Percentiles rank a stretch among this genome's conserved stretches.
Conservation (phyloP, 441 rosid genomes). For the Croton setiger region DNA sequence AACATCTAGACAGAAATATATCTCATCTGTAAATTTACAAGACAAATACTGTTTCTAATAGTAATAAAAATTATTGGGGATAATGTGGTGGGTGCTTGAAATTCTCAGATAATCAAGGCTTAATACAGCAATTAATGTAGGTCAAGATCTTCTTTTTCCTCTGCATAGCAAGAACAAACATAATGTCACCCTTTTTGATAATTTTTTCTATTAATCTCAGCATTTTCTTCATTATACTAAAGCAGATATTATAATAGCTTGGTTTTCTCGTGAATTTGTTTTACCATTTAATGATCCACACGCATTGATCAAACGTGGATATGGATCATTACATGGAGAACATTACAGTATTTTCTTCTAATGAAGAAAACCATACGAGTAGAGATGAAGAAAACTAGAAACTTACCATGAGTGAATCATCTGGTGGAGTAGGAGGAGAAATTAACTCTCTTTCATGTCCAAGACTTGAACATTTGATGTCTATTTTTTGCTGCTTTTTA, state of each 20-base stretch:
- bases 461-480: conserved; percentile 37
- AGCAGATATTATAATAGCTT: neutral
- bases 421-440: conserved; percentile 30
- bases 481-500: conserved; percentile 58
- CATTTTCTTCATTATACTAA: neutral
- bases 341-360: neutral
- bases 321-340: conserved; percentile 30
- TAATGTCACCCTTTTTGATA: neutral
- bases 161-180: conserved; percentile 45
- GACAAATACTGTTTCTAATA: neutral
- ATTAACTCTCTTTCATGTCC: conserved; percentile 50
- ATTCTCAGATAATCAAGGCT: conserved; percentile 40
- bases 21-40: conserved; percentile 17
- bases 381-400: neutral
- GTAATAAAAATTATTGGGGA: neutral
- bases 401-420: conserved; percentile 52
- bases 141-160: conserved; percentile 71
- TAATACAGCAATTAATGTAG: conserved; percentile 77
- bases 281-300: conserved; percentile 36
- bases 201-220: neutral
- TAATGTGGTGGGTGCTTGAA: conserved; percentile 8
- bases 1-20: conserved; percentile 1
- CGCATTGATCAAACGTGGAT: conserved; percentile 44
- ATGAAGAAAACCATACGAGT: neutral
- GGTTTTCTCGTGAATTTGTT: neutral